These are phyloP conservation scores for Deinandra increscens DNA, from an alignment of 129 eudicot genomes.

Conservation along the genomic window DNA sequence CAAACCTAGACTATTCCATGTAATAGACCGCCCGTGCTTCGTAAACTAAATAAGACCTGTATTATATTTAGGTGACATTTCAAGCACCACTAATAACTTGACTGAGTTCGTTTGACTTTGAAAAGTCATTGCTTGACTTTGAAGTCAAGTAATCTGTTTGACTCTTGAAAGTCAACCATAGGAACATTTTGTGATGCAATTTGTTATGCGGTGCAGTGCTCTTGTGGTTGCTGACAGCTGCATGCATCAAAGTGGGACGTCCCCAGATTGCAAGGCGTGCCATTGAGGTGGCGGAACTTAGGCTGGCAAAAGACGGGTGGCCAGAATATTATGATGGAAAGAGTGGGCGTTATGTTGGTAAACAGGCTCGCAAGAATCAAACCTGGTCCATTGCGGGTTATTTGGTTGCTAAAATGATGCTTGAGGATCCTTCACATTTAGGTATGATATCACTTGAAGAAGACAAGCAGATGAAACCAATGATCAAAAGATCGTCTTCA, in stretches of 20 bases:
- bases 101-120: background rate
- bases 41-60: too few species aligned
- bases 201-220: constrained; percentile 57
- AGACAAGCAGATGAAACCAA: constrained; percentile 76
- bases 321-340: constrained; percentile 95
- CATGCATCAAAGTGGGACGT: constrained; percentile 84
- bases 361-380: constrained; percentile 80
- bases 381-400: constrained; percentile 94
- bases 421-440: constrained; percentile 90
- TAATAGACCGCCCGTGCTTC: background rate
- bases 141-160: background rate
- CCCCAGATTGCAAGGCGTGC: constrained; percentile 90
- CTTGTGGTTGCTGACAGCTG: constrained; percentile 84
- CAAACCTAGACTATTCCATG: background rate
- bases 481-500: constrained; percentile 64
- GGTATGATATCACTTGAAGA: constrained; percentile 84
- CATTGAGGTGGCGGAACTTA: constrained; percentile 63
- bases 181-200: background rate
- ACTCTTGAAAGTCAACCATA: background rate
- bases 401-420: constrained; percentile 86
- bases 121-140: background rate
- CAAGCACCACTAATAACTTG: background rate
- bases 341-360: constrained; percentile 68
- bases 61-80: background rate
- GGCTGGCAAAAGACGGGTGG: constrained; percentile 82